Conservation (phyloP, 352 stramenopile genomes). For the Globisporangium alternatum region DNA sequence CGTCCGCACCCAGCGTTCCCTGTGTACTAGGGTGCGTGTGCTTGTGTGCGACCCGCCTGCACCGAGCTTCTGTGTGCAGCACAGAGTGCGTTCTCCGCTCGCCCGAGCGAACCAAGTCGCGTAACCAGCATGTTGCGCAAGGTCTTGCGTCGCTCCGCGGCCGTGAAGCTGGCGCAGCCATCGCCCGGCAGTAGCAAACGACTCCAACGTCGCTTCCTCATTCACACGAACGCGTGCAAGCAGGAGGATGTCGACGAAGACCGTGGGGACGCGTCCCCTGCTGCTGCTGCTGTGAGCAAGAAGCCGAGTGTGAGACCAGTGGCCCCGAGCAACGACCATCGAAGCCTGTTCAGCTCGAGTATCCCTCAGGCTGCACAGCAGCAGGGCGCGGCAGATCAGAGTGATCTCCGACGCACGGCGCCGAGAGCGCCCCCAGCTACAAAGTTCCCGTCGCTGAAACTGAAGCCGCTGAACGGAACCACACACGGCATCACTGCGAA, state of each 20-base stretch:
- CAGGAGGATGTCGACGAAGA: slow-evolving; percentile 14
- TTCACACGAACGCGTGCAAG: slow-evolving; percentile 21
- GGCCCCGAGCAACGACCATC: slow-evolving; percentile 6
- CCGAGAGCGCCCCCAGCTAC: neutral
- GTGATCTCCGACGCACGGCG: neutral
- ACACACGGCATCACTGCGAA: slow-evolving; percentile 9
- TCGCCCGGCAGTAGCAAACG: neutral
- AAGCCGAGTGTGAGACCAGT: neutral
- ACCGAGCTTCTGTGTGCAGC: neutral
- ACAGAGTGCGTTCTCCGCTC: slow-evolving; percentile 6
- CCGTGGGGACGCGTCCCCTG: neutral
- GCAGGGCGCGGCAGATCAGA: neutral
- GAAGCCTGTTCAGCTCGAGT: slow-evolving; percentile 10
- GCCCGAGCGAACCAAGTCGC: neutral
- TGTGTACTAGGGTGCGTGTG: neutral
- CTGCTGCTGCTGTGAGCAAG: neutral
- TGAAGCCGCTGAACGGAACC: slow-evolving; percentile 1
- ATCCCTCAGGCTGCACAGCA: neutral
- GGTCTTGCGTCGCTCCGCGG: slow-evolving; percentile 15
- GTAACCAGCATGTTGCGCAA: slow-evolving; percentile 16
- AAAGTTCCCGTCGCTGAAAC: neutral
- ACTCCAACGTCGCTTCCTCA: slow-evolving; percentile 1
- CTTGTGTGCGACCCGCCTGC: neutral
- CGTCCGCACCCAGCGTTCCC: neutral
- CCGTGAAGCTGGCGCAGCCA: slow-evolving; percentile 5